Evolutionary conservation across 345 rosid genomes (phyloP), one percentile per base, ranked within the genome.

Genomic region (Sonneratia alba): DNA sequence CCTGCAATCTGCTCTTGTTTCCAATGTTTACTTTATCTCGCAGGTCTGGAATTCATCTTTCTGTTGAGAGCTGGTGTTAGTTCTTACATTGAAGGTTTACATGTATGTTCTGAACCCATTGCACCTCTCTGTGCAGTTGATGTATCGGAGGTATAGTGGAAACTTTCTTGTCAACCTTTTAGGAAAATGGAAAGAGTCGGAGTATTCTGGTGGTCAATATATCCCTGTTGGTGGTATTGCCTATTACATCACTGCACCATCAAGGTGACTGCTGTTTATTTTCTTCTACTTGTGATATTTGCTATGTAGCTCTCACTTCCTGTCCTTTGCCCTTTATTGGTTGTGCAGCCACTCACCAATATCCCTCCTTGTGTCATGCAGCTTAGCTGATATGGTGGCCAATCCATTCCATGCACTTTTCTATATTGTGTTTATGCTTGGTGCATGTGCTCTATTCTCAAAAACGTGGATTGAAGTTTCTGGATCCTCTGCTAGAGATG

Each of bases 391-490:
- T 73, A 91, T 91, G 97, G 91, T 90, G 24, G 92, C 92, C 75
- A 82, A 91, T 81, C 97, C 94, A 10, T 91, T 91, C 90, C 95
- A 91, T 85, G 97, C 97, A 40, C 74, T 89, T 55, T 91, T 91
- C 83, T 91, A 91, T 79, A 80, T 89, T 0, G 89, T 89, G 45
- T 91, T 91, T 76, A 91, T 91, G 94, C 74, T 91, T 65, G 79
- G 91, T 2, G 97, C 97, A 0, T 91, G 97, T 75, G 95, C 97
- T 19, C 86, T 91, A 43, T 91, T 91, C 85, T 91, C 97, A 43
- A 91, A 91, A 77, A 87, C 97, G 53, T 89, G 95, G 97, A 89
- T 91, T 78, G 97, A 89, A 77, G 92, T 91, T 67, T 91, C 95
- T 32, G 97, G 97, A 38, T 91, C 95, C 48, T 89, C 97, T 53